Conservation (phyloP, 495 filamentous ascomycete genomes). For the Bombardia bombarda region DNA sequence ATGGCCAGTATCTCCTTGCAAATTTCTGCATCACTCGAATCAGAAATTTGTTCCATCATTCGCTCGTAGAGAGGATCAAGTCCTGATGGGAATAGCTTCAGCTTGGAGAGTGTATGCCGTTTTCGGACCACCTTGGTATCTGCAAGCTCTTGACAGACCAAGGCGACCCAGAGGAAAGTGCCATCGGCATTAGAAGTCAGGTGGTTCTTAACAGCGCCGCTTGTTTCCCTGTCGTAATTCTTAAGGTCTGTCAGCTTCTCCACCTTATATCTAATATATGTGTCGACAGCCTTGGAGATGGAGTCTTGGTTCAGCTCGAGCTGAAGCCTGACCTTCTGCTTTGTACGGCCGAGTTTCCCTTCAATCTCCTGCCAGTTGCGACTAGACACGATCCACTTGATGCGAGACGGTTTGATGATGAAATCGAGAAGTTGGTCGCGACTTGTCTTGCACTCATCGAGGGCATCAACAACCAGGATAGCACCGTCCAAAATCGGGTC, state of each 20-base stretch:
- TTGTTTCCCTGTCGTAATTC: neutral
- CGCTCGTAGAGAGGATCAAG: constrained; percentile 13
- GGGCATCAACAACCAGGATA: neutral
- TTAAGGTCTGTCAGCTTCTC: neutral
- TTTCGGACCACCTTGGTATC: neutral
- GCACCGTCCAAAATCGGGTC: neutral
- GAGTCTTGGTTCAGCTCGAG: constrained; percentile 11
- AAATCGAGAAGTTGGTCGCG: neutral
- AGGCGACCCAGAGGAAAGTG: constrained; percentile 3
- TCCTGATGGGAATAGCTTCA: constrained; percentile 6
- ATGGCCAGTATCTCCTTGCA: constrained; percentile 12
- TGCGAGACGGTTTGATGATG: neutral
- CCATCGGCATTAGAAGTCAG: neutral
- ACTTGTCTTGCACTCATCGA: neutral
- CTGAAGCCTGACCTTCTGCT: constrained; percentile 2
- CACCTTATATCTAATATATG: neutral
- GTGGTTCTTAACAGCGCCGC: neutral
- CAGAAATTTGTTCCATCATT: constrained; percentile 10
- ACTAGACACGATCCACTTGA: constrained; percentile 11
- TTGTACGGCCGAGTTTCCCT: neutral
- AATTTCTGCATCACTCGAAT: neutral
- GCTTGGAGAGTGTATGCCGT: neutral
- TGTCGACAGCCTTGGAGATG: neutral
- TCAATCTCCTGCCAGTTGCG: constrained; percentile 12
- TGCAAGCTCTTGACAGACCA: neutral